Base-by-base conservation (phyloP, 176 grass and related monocot genomes). In the Tillandsia leiboldiana region DNA sequence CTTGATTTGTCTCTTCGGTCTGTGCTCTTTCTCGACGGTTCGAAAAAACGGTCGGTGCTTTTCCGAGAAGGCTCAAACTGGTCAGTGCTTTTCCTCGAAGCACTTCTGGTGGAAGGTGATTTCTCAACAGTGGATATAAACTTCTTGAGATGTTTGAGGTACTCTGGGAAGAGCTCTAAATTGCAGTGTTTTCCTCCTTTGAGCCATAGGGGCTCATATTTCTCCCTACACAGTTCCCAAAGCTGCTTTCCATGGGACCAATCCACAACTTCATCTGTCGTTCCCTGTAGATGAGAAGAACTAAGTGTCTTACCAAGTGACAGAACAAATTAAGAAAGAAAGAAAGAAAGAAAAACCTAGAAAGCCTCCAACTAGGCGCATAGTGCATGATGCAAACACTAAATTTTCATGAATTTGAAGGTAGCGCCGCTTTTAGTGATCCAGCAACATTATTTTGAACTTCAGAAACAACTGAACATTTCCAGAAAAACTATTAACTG, bases 171-270 rank as follows among this genome's bases (percentile, higher is more conserved):
- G 50, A 96, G 85, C 75, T 96, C 91, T 64, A 91, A 79, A 71
- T 96, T 83, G 72, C 91, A 91, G 75, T 96, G 91, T 51, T 96
- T 91, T 24, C 91, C 91, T 27, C 91, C 91, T 78, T 77, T 88
- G 2, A 96, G 70, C 91, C 91, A 96, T 12, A 96, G 83, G 50
- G 91, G 91, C 62, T 96, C 91, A 62, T 88, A 91, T 85, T 96
- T 96, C 61, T 88, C 80, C 76, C 85, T 86, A 67, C 91, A 96
- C 28, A 91, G 71, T 64, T 91, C 91, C 91, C 87, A 96, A 15
- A 96, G 85, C 48, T 86, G 85, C 69, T 86, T 88, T 12, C 87
- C 91, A 68, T 96, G 91, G 51, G 91, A 96, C 72, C 82, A 96
- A 69, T 96, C 83, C 54, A 96, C 91, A 22, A 96, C 87, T 74